phyloP scores from a whole-genome alignment of 495 filamentous ascomycete genomes.

The Talaromyces nanjingensis region DNA sequence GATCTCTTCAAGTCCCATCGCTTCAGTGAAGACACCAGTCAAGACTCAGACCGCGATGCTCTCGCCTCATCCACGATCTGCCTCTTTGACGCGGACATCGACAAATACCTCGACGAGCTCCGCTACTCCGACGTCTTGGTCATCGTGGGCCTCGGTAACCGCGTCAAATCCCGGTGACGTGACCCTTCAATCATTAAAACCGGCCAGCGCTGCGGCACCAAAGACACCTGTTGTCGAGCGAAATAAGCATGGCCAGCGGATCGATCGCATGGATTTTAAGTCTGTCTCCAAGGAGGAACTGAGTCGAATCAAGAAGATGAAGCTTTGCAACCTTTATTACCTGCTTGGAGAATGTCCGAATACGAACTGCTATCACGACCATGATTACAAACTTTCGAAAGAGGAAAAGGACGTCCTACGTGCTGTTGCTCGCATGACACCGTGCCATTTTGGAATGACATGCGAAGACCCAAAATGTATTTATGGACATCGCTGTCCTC shows the following conservation, averaged over 20 bases:
- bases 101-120: slow-evolving; percentile 33
- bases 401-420: slow-evolving; percentile 61
- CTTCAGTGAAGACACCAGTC: slow-evolving; percentile 25
- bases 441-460: slow-evolving; percentile 64
- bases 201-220: slow-evolving; percentile 41
- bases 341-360: slow-evolving; percentile 67
- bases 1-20: slow-evolving; percentile 38
- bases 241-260: slow-evolving; percentile 67
- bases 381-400: slow-evolving; percentile 61
- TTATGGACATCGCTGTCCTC: slow-evolving; percentile 65
- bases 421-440: slow-evolving; percentile 69
- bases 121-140: slow-evolving; percentile 24
- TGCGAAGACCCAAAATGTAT: slow-evolving; percentile 76
- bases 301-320: slow-evolving; percentile 57
- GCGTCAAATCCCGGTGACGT: slow-evolving; percentile 26
- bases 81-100: slow-evolving; percentile 30
- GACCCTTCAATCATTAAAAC: slow-evolving; percentile 43
- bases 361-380: slow-evolving; percentile 67
- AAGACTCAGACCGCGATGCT: slow-evolving; percentile 14
- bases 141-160: slow-evolving; percentile 28
- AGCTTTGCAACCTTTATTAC: slow-evolving; percentile 83
- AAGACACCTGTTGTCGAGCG: slow-evolving; percentile 51
- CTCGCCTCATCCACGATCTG: slow-evolving; percentile 35
- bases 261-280: slow-evolving; percentile 50
- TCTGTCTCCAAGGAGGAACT: slow-evolving; percentile 52